These are phyloP conservation scores for Gloeophyllum trabeum DNA, from an alignment of 768 basidiomycete species.

Conservation along the genomic window DNA sequence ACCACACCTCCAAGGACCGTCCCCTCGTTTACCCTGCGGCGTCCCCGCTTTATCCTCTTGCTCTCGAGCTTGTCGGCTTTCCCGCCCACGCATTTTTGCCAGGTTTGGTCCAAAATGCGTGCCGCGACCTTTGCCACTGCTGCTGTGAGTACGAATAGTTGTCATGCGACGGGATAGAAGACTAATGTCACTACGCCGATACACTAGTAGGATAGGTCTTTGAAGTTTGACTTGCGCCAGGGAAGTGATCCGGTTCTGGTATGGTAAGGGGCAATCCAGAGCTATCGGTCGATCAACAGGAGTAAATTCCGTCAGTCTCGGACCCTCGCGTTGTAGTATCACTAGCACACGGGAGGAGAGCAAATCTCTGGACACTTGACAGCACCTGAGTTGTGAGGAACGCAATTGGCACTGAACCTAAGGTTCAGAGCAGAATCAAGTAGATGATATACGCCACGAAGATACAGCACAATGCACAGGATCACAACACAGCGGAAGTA, in stretches of 20 bases:
- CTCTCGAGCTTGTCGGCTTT: conserved; percentile 63
- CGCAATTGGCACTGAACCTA: too few relatives aligned
- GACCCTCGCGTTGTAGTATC: too few relatives aligned
- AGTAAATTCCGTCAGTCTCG: too few relatives aligned
- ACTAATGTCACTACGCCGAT: conserved; percentile 16
- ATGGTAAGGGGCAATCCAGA: conserved; percentile 6
- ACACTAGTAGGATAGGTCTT: conserved; percentile 23
- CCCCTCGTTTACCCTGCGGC: conserved; percentile 51
- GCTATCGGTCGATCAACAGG: too few relatives aligned
- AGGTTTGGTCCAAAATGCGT: conserved; percentile 10
- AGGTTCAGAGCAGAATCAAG: too few relatives aligned
- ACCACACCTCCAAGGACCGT: conserved; percentile 43
- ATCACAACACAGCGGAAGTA: too few relatives aligned
- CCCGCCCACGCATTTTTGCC: conserved; percentile 41
- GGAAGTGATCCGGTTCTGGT: conserved; percentile 9
- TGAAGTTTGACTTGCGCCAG: conserved; percentile 7
- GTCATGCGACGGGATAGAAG: background rate
- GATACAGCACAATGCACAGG: too few relatives aligned
- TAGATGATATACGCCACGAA: too few relatives aligned
- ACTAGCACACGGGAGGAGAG: too few relatives aligned
- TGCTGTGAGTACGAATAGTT: conserved; percentile 10
- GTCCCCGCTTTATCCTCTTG: conserved; percentile 47
- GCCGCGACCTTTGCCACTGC: conserved; percentile 8
- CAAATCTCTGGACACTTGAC: too few relatives aligned
- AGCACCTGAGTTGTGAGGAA: too few relatives aligned